phyloP scores from a whole-genome alignment of 2,329 filamentous ascomycete species.

The Alternaria angustiovoidea region DNA sequence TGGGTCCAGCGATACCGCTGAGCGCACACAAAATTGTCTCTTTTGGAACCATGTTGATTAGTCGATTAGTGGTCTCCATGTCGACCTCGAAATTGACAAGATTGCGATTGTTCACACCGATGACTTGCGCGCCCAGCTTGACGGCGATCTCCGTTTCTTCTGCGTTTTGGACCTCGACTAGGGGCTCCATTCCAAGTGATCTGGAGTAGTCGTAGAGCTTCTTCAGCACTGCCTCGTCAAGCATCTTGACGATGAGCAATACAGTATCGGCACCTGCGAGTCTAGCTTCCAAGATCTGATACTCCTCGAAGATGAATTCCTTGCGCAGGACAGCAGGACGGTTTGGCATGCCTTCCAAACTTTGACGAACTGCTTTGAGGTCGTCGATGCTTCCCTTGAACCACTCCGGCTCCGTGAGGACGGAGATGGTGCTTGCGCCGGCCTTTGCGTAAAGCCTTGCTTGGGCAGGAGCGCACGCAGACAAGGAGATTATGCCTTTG shows the following conservation, averaged over 20 bases:
- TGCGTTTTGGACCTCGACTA: slow-evolving; percentile 94
- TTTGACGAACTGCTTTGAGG: slow-evolving; percentile 83
- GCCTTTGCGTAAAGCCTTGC: slow-evolving; percentile 91
- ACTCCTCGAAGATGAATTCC: slow-evolving; percentile 97
- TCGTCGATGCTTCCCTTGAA: slow-evolving; percentile 99
- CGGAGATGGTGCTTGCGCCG: slow-evolving; percentile 95
- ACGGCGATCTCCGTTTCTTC: slow-evolving; percentile 93
- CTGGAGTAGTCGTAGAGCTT: slow-evolving; percentile 87
- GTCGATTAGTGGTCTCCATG: slow-evolving; percentile 85
- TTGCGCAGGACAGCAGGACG: slow-evolving; percentile 91
- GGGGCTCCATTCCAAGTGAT: slow-evolving; percentile 92
- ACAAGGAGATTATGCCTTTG: slow-evolving; percentile 90
- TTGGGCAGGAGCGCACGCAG: slow-evolving; percentile 87
- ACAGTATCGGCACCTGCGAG: slow-evolving; percentile 94
- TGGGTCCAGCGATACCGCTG: slow-evolving; percentile 88
- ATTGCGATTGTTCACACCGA: slow-evolving; percentile 98
- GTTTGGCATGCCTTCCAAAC: slow-evolving; percentile 89
- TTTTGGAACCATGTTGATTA: slow-evolving; percentile 85
- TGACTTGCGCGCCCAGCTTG: slow-evolving; percentile 84
- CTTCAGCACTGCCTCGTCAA: slow-evolving; percentile 76
- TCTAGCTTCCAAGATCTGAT: slow-evolving; percentile 94
- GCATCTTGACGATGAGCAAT: slow-evolving; percentile 97
- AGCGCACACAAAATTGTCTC: slow-evolving; percentile 90
- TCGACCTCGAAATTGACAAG: slow-evolving; percentile 97
- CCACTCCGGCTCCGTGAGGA: slow-evolving; percentile 98